phyloP scores from a whole-genome alignment of 208 protist species.

The Crithidia bombi region DNA sequence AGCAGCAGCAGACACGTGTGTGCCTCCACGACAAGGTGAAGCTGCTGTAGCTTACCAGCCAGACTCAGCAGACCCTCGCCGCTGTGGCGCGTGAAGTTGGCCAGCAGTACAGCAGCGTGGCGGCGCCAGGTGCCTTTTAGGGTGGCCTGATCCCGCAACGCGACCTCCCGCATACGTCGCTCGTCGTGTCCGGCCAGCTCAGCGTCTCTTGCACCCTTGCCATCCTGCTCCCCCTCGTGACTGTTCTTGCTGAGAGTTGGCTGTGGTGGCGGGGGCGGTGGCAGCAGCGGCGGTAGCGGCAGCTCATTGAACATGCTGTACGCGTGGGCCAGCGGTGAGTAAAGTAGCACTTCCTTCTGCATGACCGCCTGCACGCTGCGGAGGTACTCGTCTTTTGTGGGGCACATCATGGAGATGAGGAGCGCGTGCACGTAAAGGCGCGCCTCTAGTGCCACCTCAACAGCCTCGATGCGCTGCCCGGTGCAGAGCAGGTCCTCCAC shows the following conservation, averaged over 20 bases:
- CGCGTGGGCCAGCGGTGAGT: conserved; percentile 77
- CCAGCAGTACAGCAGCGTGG: conserved; percentile 61
- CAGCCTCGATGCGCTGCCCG: conserved; percentile 71
- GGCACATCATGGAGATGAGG: conserved; percentile 90
- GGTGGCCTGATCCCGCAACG: conserved; percentile 21
- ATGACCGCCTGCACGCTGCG: conserved; percentile 64
- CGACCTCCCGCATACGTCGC: background rate
- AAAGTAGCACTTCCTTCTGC: conserved; percentile 48
- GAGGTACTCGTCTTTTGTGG: conserved; percentile 75
- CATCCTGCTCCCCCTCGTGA: background rate
- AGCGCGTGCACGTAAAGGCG: conserved; percentile 72
- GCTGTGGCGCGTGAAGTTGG: conserved; percentile 71
- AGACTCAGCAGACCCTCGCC: conserved; percentile 55
- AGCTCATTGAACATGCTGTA: conserved; percentile 87
- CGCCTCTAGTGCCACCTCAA: conserved; percentile 56
- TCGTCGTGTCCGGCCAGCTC: background rate
- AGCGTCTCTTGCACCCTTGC: background rate
- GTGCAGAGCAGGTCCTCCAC: conserved; percentile 67
- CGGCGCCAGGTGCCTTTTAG: conserved; percentile 49
- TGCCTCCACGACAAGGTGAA: conserved; percentile 55
- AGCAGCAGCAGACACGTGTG: conserved; percentile 79
- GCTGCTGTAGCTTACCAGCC: conserved; percentile 46
- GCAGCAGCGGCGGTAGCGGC: conserved; percentile 56
- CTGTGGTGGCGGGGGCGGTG: conserved; percentile 4
- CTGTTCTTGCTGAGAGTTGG: background rate